phyloP scores from a whole-genome alignment of 73 alveolate genomes.

The Effrenium voratum region DNA sequence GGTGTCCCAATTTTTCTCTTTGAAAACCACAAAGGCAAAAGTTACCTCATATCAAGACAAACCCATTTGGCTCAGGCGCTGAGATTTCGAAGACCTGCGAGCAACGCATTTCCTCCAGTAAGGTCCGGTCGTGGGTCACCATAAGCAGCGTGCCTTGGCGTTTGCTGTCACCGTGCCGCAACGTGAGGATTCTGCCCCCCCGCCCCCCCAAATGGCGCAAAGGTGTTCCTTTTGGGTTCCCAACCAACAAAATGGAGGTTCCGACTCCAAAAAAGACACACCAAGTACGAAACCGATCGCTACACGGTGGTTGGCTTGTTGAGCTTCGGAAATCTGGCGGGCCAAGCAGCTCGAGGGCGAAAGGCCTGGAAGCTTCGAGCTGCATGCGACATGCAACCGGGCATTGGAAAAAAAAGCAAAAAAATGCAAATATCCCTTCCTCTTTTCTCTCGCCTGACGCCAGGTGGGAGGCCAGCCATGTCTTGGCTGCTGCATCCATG shows the following conservation, averaged over 20 bases:
- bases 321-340: too few species aligned
- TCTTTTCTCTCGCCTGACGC: constrained; percentile 23
- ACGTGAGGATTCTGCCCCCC: too few species aligned
- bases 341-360: constrained; percentile 20
- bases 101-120: constrained; percentile 69
- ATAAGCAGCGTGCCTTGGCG: constrained; percentile 62
- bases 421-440: neutral
- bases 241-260: too few species aligned
- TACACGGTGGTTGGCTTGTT: too few species aligned
- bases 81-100: constrained; percentile 83
- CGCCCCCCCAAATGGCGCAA: too few species aligned
- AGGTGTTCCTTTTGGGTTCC: too few species aligned
- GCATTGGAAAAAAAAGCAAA: neutral
- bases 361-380: neutral
- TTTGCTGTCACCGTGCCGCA: too few species aligned
- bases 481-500: constrained; percentile 95
- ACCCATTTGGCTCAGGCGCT: neutral
- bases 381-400: neutral
- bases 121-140: constrained; percentile 90
- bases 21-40: too few species aligned
- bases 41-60: too few species aligned
- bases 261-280: too few species aligned
- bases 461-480: constrained; percentile 95
- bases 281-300: too few species aligned
- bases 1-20: too few species aligned